Conservation (phyloP, 73 alveolate species). For the Stentor roeselii region DNA sequence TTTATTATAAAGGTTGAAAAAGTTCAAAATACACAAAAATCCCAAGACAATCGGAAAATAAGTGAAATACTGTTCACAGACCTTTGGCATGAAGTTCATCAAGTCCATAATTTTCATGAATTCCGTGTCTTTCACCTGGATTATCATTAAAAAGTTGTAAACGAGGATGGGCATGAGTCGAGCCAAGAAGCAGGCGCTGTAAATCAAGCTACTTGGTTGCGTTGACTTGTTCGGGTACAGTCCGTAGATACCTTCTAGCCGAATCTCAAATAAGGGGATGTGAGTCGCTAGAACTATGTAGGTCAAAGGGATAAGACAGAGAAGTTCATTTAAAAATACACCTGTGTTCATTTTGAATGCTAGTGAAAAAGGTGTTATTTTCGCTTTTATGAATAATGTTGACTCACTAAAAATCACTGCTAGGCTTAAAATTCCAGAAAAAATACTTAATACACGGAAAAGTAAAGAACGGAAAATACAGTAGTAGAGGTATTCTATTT, state of each 20-base stretch:
- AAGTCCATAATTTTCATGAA: constrained; percentile 9
- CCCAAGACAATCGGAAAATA: constrained; percentile 1
- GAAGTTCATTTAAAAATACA: background rate
- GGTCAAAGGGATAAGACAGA: constrained; percentile 13
- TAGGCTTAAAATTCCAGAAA: background rate
- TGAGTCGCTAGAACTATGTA: constrained; percentile 3
- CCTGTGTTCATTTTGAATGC: background rate
- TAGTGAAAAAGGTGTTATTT: background rate
- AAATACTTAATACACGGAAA: background rate
- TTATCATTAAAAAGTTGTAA: constrained; percentile 15
- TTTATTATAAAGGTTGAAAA: constrained; percentile 1
- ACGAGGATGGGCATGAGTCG: background rate
- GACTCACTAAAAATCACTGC: constrained; percentile 5
- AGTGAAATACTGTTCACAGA: background rate
- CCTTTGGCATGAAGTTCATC: background rate
- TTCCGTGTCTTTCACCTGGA: background rate
- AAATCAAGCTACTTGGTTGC: constrained; percentile 12
- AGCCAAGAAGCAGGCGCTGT: constrained; percentile 15
- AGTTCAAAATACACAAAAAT: background rate
- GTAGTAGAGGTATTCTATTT: background rate
- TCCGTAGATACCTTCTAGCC: background rate
- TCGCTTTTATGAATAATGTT: background rate
- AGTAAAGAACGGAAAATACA: background rate
- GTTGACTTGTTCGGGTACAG: constrained; percentile 10
- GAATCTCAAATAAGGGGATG: background rate